phyloP scores from a whole-genome alignment of 164 flowering plant species.

The Cinnamomum chago region DNA sequence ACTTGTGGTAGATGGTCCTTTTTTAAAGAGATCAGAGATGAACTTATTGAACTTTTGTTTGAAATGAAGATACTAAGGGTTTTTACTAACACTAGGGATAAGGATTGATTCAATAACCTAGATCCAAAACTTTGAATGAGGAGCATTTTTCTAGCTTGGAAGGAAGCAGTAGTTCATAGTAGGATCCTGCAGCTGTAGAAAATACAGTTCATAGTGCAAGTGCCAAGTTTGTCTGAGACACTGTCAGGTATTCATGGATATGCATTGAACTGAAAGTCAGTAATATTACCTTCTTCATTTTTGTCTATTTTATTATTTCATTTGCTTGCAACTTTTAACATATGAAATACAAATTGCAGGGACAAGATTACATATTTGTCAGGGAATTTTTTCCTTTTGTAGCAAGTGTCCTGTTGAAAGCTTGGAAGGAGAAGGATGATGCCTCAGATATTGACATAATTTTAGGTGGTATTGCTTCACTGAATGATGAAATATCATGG shows the following conservation, averaged over 20 bases:
- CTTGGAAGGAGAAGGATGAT: slow-evolving; percentile 54
- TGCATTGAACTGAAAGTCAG: background rate
- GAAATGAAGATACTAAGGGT: no score
- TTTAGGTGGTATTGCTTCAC: slow-evolving; percentile 63
- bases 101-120: no score
- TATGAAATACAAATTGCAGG: slow-evolving; percentile 39
- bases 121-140: background rate
- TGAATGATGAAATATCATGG: slow-evolving; percentile 80
- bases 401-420: slow-evolving; percentile 65
- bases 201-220: background rate
- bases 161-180: background rate
- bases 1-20: no score
- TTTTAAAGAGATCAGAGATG: background rate
- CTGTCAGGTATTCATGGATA: no score
- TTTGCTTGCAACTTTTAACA: background rate
- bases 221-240: no score
- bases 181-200: background rate
- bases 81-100: no score
- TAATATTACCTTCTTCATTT: background rate
- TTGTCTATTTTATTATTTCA: background rate
- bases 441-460: slow-evolving; percentile 55
- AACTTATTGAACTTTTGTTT: background rate
- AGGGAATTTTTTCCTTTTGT: slow-evolving; percentile 67
- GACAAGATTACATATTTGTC: slow-evolving; percentile 80
- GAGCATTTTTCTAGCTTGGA: background rate